Conservation (phyloP, 441 rosid species). For the Gossypium davidsonii region DNA sequence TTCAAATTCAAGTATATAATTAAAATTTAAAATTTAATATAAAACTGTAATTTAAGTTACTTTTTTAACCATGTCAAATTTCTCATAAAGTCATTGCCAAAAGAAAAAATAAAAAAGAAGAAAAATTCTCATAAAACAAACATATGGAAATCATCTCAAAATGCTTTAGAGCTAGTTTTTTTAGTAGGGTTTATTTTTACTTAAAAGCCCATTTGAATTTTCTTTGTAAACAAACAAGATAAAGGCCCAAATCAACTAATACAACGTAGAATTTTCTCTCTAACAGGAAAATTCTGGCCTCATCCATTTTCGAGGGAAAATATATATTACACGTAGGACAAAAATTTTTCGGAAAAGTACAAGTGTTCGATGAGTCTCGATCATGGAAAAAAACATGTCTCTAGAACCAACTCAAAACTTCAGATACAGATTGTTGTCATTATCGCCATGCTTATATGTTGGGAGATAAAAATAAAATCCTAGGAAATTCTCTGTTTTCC, state of each 20-base stretch:
- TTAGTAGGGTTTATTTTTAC: not conserved
- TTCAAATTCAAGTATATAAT: no score
- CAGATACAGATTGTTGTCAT: not conserved
- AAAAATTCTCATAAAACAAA: no score
- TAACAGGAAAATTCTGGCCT: not conserved
- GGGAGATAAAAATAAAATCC: not conserved
- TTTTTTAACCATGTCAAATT: no score
- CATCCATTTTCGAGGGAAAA: not conserved
- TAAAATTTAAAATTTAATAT: no score
- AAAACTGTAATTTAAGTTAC: no score
- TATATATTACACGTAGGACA: not conserved
- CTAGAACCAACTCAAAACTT: conserved; percentile 49
- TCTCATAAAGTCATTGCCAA: no score
- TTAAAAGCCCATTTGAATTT: not conserved
- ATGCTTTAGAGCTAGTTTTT: not conserved
- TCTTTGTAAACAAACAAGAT: not conserved
- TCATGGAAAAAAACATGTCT: conserved; percentile 13
- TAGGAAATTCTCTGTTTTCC: not conserved
- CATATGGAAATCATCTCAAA: not conserved
- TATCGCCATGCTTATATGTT: not conserved
- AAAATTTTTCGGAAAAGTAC: not conserved
- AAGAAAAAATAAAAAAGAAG: no score
- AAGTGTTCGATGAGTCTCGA: not conserved
- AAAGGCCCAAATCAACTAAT: not conserved
- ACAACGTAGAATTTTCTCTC: no score